phyloP scores from a whole-genome alignment of 108 stramenopile species.

The Nitzschia sp. region DNA sequence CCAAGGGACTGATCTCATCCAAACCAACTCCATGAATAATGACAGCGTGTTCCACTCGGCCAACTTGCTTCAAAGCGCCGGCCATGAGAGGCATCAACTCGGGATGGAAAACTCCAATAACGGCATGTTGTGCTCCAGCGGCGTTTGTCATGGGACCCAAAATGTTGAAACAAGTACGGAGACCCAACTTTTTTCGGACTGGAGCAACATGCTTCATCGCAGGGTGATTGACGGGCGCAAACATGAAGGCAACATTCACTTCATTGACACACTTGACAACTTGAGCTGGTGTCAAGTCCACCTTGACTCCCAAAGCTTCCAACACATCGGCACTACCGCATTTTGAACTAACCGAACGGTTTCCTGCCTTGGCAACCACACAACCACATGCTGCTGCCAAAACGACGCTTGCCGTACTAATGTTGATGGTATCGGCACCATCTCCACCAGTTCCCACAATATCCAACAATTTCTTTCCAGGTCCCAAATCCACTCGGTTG shows the following conservation, averaged over 20 bases:
- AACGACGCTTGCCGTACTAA: slow-evolving; percentile 91
- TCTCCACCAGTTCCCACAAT: slow-evolving; percentile 99
- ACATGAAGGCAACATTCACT: slow-evolving; percentile 93
- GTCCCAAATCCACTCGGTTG: slow-evolving; percentile 58
- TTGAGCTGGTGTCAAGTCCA: slow-evolving; percentile 84
- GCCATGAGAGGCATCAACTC: slow-evolving; percentile 86
- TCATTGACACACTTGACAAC: slow-evolving; percentile 89
- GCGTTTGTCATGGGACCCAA: slow-evolving; percentile 99
- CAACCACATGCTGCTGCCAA: slow-evolving; percentile 95
- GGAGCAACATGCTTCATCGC: slow-evolving; percentile 96
- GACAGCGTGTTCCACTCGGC: slow-evolving; percentile 94
- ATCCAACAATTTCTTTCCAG: slow-evolving; percentile 79
- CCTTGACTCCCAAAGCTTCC: slow-evolving; percentile 91
- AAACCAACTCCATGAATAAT: slow-evolving; percentile 96
- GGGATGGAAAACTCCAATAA: slow-evolving; percentile 96
- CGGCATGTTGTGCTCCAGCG: slow-evolving; percentile 91
- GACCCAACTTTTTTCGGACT: slow-evolving; percentile 89
- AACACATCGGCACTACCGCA: slow-evolving; percentile 96
- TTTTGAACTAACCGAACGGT: slow-evolving; percentile 86
- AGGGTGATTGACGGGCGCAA: slow-evolving; percentile 97
- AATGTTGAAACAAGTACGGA: slow-evolving; percentile 97
- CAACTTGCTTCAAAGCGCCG: slow-evolving; percentile 86
- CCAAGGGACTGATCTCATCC: slow-evolving; percentile 97
- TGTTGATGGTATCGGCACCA: slow-evolving; percentile 98
- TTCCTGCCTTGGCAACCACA: slow-evolving; percentile 95